Evolutionary conservation across 164 flowering plant genomes (phyloP), one percentile per base, ranked within the genome.

Genomic region (Tetrastigma voinierianum): DNA sequence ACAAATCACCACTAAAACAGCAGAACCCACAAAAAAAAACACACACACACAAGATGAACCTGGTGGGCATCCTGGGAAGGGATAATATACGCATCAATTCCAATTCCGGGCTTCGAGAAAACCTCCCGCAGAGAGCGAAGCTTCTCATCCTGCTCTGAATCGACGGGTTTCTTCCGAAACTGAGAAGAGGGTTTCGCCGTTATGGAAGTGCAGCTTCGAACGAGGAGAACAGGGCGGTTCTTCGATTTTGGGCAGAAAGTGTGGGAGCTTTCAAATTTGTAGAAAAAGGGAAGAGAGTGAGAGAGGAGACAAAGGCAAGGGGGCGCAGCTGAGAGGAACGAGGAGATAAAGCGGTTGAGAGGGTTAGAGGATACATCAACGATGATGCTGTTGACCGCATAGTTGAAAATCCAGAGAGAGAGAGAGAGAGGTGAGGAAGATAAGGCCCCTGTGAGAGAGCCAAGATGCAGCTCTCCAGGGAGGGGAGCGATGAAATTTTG

Each of bases 61-160:
- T 94, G 98, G 72, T 95, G 99, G 65, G 99, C 96, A 56, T 95
- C 98, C 70, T 92, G 96, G 51, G 99, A 95, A 69, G 99, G 99
- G 40, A 95, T 81, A 46, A 95, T 80, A 73, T 92, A 95, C 4
- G 99, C 99, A 48, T 95, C 98, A 57, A 95, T 82, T 3, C 80
- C 87, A 44, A 92, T 73, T 21, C 84, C 88, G 5, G 97, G 98
- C 68, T 69, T 87, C n/a, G 83, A 55, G 63, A 95, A 92, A 43
- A 87, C 78, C 78, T 82, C 80, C 0, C 98, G 78, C 10, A 95
- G 83, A 25, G 91, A 92, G 4, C 71, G 62, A 32, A 95, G 92
- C 86, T 89, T 95, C 61, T 80, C 80, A 57, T 92, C 97, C 0
- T 76, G 84, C 23, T 70, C 82, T 3, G 77, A 55, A 25, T 57